phyloP scores from a whole-genome alignment of 2,329 filamentous ascomycete species.

The Penicillium freii region DNA sequence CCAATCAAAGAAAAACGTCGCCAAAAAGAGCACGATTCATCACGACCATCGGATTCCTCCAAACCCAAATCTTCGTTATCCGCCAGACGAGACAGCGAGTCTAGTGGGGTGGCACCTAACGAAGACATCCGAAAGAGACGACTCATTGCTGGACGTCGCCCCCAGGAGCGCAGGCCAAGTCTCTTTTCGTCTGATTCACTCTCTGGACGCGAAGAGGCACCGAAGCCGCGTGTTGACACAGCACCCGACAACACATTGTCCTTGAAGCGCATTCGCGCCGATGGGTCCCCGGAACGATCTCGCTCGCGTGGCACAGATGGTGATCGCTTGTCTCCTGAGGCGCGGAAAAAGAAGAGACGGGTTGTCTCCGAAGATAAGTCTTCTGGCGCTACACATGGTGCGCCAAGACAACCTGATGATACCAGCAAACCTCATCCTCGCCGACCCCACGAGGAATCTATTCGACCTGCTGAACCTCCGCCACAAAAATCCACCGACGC shows the following conservation, averaged over 20 bases:
- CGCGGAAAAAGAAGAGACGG: slow-evolving; percentile 46
- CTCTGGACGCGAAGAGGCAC: slow-evolving; percentile 39
- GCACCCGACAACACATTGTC: slow-evolving; percentile 23
- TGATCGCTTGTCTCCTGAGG: slow-evolving; percentile 32
- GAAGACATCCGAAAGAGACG: slow-evolving; percentile 42
- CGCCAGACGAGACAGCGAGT: slow-evolving; percentile 34
- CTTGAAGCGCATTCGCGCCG: slow-evolving; percentile 44
- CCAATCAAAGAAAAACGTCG: slow-evolving; percentile 29
- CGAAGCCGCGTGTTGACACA: slow-evolving; percentile 32
- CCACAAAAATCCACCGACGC: slow-evolving; percentile 12
- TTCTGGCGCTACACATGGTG: slow-evolving; percentile 32
- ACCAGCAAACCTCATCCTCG: slow-evolving; percentile 21
- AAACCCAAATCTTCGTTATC: slow-evolving; percentile 30
- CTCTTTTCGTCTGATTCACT: slow-evolving; percentile 43
- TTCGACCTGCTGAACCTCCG: slow-evolving; percentile 7
- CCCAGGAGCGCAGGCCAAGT: slow-evolving; percentile 39
- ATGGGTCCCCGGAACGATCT: slow-evolving; percentile 42
- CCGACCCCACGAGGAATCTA: slow-evolving; percentile 15
- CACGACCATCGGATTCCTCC: slow-evolving; percentile 29
- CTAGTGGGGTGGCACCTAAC: slow-evolving; percentile 23
- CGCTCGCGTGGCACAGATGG: slow-evolving; percentile 36
- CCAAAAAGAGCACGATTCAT: slow-evolving; percentile 36
- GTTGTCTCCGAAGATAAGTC: slow-evolving; percentile 41
- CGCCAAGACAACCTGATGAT: slow-evolving; percentile 28
- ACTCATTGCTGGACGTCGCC: slow-evolving; percentile 43